These are phyloP conservation scores for Hamiltosporidium magnivora DNA, from an alignment of 371 early-diverging fungal genomes.

Conservation along the genomic window DNA sequence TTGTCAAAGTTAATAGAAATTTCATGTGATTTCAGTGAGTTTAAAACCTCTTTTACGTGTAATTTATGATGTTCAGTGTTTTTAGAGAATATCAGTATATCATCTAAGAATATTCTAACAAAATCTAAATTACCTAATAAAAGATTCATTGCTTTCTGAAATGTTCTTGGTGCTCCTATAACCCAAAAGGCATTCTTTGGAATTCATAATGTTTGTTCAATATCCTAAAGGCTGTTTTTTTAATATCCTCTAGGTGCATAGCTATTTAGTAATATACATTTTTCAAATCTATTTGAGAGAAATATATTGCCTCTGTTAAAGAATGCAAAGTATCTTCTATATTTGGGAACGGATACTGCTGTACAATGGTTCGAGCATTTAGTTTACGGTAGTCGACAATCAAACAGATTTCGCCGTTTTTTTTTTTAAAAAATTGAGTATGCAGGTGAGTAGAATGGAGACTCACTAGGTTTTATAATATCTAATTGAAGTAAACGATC, in stretches of 20 bases:
- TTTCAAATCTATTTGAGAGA: no score
- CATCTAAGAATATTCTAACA: slow-evolving; percentile 18
- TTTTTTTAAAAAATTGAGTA: slow-evolving; percentile 2
- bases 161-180: slow-evolving; percentile 6
- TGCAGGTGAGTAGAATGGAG: not conserved
- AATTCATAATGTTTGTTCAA: not conserved
- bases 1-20: slow-evolving; percentile 12
- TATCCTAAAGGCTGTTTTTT: no score
- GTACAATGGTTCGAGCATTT: not conserved
- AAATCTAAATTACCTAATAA: slow-evolving; percentile 3
- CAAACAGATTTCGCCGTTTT: slow-evolving; percentile 2
- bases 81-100: slow-evolving; percentile 12
- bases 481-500: not conserved
- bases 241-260: no score
- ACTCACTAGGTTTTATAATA: not conserved
- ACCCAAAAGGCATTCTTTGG: slow-evolving; percentile 1
- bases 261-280: no score
- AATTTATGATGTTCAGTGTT: slow-evolving; percentile 4
- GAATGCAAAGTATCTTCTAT: no score
- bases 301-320: no score
- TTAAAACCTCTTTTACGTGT: not conserved
- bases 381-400: slow-evolving; percentile 11
- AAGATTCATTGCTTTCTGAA: slow-evolving; percentile 11
- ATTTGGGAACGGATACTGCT: no score
- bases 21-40: not conserved